phyloP scores from a whole-genome alignment of 176 grass and related monocot species.

The Avena atlantica region DNA sequence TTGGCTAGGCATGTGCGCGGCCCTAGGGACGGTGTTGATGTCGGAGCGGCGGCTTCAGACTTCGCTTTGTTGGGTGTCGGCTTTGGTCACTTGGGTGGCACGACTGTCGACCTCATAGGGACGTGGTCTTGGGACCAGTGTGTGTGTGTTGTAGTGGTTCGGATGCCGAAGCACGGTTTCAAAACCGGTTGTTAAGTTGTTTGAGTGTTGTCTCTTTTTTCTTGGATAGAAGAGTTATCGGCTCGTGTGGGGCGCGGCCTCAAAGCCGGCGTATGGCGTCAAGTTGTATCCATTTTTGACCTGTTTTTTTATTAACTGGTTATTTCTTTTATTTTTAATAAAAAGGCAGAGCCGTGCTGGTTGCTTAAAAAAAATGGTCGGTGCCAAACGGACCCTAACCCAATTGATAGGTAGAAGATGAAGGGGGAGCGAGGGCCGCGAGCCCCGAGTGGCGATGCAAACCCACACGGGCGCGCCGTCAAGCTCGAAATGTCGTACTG shows the following conservation, averaged over 20 bases:
- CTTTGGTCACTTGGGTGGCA: neutral
- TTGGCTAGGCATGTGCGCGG: too few species aligned
- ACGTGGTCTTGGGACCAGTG: neutral
- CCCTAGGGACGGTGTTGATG: too few species aligned
- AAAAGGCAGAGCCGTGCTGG: neutral
- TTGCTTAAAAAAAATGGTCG: too few species aligned
- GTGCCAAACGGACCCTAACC: too few species aligned
- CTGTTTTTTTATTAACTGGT: neutral
- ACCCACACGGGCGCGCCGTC: neutral
- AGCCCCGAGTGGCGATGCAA: too few species aligned
- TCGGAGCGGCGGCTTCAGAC: too few species aligned
- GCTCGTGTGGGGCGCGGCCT: neutral
- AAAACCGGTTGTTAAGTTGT: neutral
- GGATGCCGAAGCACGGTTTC: neutral
- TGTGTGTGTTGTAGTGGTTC: neutral
- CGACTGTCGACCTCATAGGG: neutral
- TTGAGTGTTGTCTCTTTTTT: neutral
- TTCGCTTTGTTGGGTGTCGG: too few species aligned
- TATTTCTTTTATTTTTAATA: neutral
- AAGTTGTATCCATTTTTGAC: neutral
- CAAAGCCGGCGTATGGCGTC: too few species aligned
- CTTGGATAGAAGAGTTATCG: neutral
- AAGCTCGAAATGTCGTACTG: conserved; percentile 42
- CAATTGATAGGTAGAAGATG: too few species aligned
- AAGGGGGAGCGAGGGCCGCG: too few species aligned